Percentiles rank a stretch among this genome's conserved stretches.
Conservation (phyloP, 1,284 basidiomycete species). For the Phylloboletellus chloephorus region DNA sequence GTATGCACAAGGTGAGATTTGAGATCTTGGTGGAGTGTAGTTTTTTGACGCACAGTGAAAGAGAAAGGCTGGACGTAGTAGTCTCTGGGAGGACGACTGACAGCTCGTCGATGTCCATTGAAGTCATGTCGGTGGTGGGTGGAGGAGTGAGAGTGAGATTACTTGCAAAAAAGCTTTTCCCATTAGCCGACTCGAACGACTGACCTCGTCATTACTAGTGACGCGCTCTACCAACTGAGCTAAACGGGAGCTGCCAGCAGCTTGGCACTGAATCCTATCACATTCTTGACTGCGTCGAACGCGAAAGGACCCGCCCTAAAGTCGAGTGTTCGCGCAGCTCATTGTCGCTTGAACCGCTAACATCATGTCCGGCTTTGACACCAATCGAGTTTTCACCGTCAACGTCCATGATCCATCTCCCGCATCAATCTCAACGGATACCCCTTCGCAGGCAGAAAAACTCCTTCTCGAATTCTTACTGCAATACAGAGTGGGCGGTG, state of each 20-base stretch:
- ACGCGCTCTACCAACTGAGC: conserved; percentile 59
- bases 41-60: conserved; percentile 54
- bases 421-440: conserved; percentile 52
- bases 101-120: conserved; percentile 73
- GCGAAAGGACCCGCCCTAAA: conserved; percentile 48
- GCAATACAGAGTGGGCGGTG: conserved; percentile 81
- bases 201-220: conserved; percentile 56
- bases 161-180: conserved; percentile 29
- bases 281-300: conserved; percentile 18
- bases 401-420: conserved; percentile 59
- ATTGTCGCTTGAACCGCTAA: conserved; percentile 10
- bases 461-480: conserved; percentile 81
- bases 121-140: conserved; percentile 43
- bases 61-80: conserved; percentile 62
- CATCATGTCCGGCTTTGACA: conserved; percentile 68
- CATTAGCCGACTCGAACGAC: conserved; percentile 49
- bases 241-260: conserved; percentile 44
- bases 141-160: conserved; percentile 7
- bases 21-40: not conserved
- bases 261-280: too few species aligned
- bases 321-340: conserved; percentile 8
- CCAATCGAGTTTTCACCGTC: conserved; percentile 74
- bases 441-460: conserved; percentile 75
- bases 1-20: conserved; percentile 19
- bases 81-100: conserved; percentile 66